These are phyloP conservation scores for Microstegium vimineum DNA, from an alignment of 176 grass and related monocot species.

Conservation along the genomic window DNA sequence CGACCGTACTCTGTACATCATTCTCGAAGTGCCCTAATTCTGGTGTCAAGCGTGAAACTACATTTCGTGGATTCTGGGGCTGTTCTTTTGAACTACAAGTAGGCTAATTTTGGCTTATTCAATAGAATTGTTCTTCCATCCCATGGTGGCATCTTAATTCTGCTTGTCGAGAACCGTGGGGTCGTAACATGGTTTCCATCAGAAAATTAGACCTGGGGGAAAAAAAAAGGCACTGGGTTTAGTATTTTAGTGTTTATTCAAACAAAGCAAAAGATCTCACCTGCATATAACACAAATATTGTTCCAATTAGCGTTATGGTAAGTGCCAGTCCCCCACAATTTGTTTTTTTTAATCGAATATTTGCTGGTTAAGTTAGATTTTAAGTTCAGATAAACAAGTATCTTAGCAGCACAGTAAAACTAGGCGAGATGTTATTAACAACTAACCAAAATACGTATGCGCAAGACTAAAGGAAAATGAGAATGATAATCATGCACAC, in stretches of 20 bases:
- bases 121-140: too few relatives aligned
- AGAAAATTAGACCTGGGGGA: not conserved
- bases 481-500: not conserved
- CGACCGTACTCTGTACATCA: not conserved
- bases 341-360: not conserved
- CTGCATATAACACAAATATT: not conserved
- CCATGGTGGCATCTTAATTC: too few relatives aligned
- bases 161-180: not conserved
- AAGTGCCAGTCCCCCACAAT: not conserved
- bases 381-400: not conserved
- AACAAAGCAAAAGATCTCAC: not conserved
- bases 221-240: not conserved
- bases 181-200: not conserved
- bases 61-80: not conserved
- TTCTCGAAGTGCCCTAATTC: not conserved
- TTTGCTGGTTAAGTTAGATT: not conserved
- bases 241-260: not conserved
- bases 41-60: not conserved
- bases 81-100: too few relatives aligned
- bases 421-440: not conserved
- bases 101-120: too few relatives aligned
- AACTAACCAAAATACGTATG: not conserved
- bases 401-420: not conserved
- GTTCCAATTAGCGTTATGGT: too few relatives aligned
- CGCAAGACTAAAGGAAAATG: not conserved